Conservation (phyloP, 305 asterid genomes). For the Andrographis paniculata region DNA sequence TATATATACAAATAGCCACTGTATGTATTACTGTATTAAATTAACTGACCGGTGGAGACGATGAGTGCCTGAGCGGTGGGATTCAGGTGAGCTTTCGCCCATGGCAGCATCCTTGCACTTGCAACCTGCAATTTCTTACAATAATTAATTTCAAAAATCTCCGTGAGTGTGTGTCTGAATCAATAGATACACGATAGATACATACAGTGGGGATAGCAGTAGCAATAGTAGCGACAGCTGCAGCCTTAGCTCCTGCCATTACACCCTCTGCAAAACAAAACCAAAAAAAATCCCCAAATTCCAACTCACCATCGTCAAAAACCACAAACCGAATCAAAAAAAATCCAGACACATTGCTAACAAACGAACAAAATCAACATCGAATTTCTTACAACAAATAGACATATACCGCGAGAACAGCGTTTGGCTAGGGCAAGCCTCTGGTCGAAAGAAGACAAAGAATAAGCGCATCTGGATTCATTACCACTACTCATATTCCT, state of each 20-base stretch:
- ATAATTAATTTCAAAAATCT: too few relatives aligned
- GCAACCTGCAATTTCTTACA: constrained; percentile 36
- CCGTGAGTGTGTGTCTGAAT: too few relatives aligned
- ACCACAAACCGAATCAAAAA: too few relatives aligned
- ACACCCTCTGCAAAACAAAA: constrained; percentile 68
- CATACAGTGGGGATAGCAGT: constrained; percentile 84
- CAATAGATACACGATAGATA: too few relatives aligned
- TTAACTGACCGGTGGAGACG: constrained; percentile 72
- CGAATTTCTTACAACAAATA: not conserved
- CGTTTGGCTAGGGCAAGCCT: constrained; percentile 65
- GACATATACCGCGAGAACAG: constrained; percentile 50
- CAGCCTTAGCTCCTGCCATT: constrained; percentile 81
- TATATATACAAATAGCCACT: too few relatives aligned
- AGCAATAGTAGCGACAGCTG: constrained; percentile 56
- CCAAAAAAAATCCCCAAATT: too few relatives aligned
- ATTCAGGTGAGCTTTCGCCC: constrained; percentile 77
- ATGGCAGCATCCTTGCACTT: constrained; percentile 67
- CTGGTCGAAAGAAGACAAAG: constrained; percentile 51
- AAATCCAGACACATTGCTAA: too few relatives aligned
- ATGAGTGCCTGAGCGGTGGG: constrained; percentile 89
- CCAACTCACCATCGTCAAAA: too few relatives aligned
- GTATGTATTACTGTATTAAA: too few relatives aligned
- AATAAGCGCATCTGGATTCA: constrained; percentile 29
- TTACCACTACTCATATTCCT: too few relatives aligned
- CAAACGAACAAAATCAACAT: not conserved